Base-by-base conservation (phyloP, 2,329 filamentous ascomycete genomes). In the Hypoxylon sp. region DNA sequence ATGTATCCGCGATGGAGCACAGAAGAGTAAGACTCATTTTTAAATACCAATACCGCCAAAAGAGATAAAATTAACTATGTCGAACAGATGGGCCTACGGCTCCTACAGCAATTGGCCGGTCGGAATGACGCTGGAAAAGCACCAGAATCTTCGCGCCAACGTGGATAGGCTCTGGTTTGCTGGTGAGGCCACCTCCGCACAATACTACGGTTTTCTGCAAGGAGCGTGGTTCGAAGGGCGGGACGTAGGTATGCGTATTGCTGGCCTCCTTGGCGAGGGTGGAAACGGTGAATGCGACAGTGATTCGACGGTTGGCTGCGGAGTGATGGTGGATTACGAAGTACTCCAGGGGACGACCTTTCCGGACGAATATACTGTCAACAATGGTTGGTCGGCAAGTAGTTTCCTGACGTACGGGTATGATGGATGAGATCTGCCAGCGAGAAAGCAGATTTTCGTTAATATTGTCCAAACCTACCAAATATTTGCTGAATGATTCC, bases 61-160 rank as follows among this genome's bases (percentile, higher is more conserved):
- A 26, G 9, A 52, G 11, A 35, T 19, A 3, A 0, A 33, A 33
- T 50, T 71, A 26, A 68, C 60, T n/a, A 14, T 26, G 3, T 59
- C 24, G 13, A 10, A 0, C 24, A 60, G 67, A 29, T 85, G 83
- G 83, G 77, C 83, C 0, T 87, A 85, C 59, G 90, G 90, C 3
- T 89, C 85, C 22, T 92, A 91, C 78, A 89, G 87, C 39, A 91
- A 91, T 75, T 92, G 90, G 90, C 90, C 90, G 0, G 80, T 85
- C 0, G 87, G 87, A 0, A 88, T 88, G 47, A 89, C 87, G 0
- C 80, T 92, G 0, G 86, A 91, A 73, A 87, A 84, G 80, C 90
- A 92, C 70, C 86, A 92, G 74, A 92, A 92, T 70, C 81, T 92
- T 10, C 85, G 90, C 0, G 88, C 89, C n/a, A 91, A 91, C 66